Conservation (phyloP, 1,139 yeast species). For the Martiniozyma asiatica region DNA sequence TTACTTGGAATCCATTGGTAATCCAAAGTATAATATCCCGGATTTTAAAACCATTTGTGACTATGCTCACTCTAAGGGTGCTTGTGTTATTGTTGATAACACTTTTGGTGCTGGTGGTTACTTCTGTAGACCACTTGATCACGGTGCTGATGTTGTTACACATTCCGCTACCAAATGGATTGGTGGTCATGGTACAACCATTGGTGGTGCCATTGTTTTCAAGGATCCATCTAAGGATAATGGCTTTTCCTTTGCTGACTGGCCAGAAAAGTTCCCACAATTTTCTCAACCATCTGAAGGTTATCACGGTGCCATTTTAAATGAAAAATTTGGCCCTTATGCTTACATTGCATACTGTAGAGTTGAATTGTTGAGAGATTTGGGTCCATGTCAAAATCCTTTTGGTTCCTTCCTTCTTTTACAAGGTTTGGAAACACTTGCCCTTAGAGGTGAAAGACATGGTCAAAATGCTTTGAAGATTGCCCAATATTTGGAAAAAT, state of each 20-base stretch:
- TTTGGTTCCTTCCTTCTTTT: conserved; percentile 75
- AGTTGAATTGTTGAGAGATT: conserved; percentile 79
- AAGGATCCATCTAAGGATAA: conserved; percentile 46
- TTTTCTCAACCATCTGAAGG: conserved; percentile 85
- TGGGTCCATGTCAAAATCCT: conserved; percentile 85
- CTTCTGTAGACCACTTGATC: conserved; percentile 72
- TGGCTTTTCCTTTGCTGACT: conserved; percentile 71
- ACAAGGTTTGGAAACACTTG: conserved; percentile 89
- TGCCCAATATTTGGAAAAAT: conserved; percentile 63
- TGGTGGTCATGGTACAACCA: conserved; percentile 94
- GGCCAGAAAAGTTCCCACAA: conserved; percentile 84
- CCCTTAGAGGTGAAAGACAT: conserved; percentile 89
- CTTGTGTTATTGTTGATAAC: conserved; percentile 91
- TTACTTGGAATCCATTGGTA: conserved; percentile 84
- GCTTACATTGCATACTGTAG: conserved; percentile 77
- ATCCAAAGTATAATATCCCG: conserved; percentile 88
- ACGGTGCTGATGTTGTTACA: conserved; percentile 52
- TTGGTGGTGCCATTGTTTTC: conserved; percentile 85
- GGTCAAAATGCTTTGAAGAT: conserved; percentile 72
- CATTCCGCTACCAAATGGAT: conserved; percentile 98
- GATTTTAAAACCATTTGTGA: conserved; percentile 70
- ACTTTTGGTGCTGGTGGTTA: conserved; percentile 97
- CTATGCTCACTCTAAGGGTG: conserved; percentile 77
- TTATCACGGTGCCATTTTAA: conserved; percentile 77
- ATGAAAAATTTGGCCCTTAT: conserved; percentile 67